Percentiles rank a stretch among this genome's conserved stretches.
Evolutionary conservation across 2,329 filamentous ascomycete species (phyloP).

Genomic region (Harringtonia lauricola): DNA sequence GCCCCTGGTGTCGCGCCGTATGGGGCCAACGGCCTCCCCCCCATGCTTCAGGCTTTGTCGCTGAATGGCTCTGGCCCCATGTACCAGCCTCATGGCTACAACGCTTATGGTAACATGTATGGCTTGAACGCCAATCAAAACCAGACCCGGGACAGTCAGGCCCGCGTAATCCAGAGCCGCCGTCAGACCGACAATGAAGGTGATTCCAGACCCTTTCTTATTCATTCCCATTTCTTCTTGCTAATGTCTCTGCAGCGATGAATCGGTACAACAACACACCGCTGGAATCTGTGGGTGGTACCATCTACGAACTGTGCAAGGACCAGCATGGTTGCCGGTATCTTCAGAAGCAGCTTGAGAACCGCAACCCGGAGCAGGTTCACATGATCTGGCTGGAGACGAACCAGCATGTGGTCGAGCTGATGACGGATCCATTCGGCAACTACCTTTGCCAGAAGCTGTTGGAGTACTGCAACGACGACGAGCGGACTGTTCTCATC

Average conservation of each 20-base stretch:
- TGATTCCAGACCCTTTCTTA: constrained; percentile 28
- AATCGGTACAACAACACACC: constrained; percentile 76
- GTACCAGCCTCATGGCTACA: constrained; percentile 48
- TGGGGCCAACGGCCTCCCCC: constrained; percentile 35
- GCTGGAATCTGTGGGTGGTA: constrained; percentile 68
- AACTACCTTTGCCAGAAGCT: constrained; percentile 99
- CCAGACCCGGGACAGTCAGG: constrained; percentile 59
- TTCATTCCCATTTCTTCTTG: background rate
- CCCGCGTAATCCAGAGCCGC: constrained; percentile 64
- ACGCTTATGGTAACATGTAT: constrained; percentile 41
- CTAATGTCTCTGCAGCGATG: constrained; percentile 32
- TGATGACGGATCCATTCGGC: constrained; percentile 98
- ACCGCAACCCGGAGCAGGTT: constrained; percentile 70
- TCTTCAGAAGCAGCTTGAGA: constrained; percentile 93
- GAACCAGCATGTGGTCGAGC: constrained; percentile 83
- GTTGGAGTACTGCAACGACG: constrained; percentile 87
- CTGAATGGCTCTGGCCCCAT: constrained; percentile 33
- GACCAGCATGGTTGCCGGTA: constrained; percentile 97
- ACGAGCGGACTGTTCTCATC: constrained; percentile 87
- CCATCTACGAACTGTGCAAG: constrained; percentile 87
- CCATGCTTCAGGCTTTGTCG: constrained; percentile 58
- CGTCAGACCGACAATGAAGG: constrained; percentile 65
- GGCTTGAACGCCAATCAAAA: constrained; percentile 23
- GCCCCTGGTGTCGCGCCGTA: constrained; percentile 21
- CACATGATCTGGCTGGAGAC: constrained; percentile 94